Evolutionary conservation across 441 rosid species (phyloP).

Genomic region (Arabidopsis hybrid): DNA sequence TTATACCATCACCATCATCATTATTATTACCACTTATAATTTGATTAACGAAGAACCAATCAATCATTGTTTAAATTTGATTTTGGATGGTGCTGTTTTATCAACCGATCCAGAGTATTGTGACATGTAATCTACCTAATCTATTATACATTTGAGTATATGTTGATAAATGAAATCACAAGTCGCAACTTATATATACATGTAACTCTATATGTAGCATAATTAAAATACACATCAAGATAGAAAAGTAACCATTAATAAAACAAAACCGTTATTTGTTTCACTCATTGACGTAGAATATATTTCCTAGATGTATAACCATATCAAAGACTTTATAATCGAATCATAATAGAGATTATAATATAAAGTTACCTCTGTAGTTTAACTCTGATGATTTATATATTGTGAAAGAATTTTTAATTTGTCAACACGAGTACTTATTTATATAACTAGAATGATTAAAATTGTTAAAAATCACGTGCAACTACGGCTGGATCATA

Average conservation of each 20-base stretch:
- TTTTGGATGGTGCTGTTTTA: conserved; percentile 41
- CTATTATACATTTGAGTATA: conserved; percentile 18
- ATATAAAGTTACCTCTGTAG: background rate
- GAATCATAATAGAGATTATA: background rate
- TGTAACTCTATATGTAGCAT: background rate
- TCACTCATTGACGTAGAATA: background rate
- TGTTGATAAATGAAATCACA: conserved; percentile 8
- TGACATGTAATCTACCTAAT: conserved; percentile 43
- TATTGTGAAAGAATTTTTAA: no score
- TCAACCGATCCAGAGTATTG: conserved; percentile 42
- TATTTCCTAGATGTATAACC: background rate
- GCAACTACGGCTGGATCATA: conserved; percentile 37
- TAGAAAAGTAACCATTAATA: conserved; percentile 5
- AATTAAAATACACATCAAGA: background rate
- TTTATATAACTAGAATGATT: conserved; percentile 28
- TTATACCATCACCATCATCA: conserved; percentile 26
- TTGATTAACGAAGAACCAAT: conserved; percentile 23
- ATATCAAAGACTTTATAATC: background rate
- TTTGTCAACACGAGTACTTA: conserved; percentile 13
- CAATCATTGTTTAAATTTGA: conserved; percentile 30
- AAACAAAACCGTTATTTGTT: background rate
- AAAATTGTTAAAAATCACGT: conserved; percentile 23
- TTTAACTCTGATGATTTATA: background rate
- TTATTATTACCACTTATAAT: conserved; percentile 11
- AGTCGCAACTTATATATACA: background rate